Evolutionary conservation across 1,139 yeast genomes (phyloP).

Genomic region (Tardiomyces depauwii): DNA sequence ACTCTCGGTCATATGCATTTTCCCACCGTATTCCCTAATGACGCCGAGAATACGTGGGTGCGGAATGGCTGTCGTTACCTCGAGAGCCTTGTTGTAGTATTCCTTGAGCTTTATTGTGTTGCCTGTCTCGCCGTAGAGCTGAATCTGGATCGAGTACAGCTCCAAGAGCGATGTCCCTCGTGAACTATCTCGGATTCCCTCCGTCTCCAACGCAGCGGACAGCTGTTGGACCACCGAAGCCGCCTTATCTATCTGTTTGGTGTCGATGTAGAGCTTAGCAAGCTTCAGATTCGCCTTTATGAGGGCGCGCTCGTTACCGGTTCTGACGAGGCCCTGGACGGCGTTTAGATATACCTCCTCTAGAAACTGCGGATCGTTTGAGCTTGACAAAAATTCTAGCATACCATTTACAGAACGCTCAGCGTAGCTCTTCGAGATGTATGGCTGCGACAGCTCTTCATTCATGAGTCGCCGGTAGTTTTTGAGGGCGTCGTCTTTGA

Average conservation of each 20-base stretch:
- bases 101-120: constrained; percentile 34
- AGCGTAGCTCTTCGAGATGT: constrained; percentile 33
- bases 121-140: constrained; percentile 32
- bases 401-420: constrained; percentile 54
- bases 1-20: constrained; percentile 45
- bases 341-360: constrained; percentile 21
- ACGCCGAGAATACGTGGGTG: constrained; percentile 67
- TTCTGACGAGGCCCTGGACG: constrained; percentile 17
- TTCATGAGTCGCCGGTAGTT: constrained; percentile 24
- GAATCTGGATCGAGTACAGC: constrained; percentile 55
- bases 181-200: constrained; percentile 8
- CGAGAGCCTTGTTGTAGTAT: constrained; percentile 38
- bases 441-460: constrained; percentile 10
- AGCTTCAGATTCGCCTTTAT: constrained; percentile 43
- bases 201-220: constrained; percentile 27
- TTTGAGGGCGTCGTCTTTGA: constrained; percentile 27
- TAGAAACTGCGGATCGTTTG: constrained; percentile 17
- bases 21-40: constrained; percentile 66
- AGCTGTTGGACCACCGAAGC: constrained; percentile 31
- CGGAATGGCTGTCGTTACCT: constrained; percentile 52
- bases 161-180: constrained; percentile 37
- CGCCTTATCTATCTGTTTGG: constrained; percentile 30
- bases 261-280: constrained; percentile 38
- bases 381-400: constrained; percentile 33
- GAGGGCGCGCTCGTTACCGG: constrained; percentile 41